Evolutionary conservation across 2,329 filamentous ascomycete species (phyloP).

Genomic region (Thelonectria olida): DNA sequence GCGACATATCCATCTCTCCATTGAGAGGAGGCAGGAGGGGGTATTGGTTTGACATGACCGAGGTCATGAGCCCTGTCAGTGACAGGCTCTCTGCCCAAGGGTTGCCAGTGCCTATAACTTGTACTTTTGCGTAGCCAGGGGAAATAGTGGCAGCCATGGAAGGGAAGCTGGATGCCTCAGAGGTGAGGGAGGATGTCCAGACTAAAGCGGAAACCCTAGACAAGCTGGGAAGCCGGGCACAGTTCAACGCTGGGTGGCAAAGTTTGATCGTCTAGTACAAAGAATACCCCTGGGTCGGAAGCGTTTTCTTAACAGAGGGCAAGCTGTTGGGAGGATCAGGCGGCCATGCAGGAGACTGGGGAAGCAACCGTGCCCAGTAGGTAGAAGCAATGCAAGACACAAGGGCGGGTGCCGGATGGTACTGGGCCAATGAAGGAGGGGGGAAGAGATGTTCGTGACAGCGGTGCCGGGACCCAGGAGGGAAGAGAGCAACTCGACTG

Average conservation of each 20-base stretch:
- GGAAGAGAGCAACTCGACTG: slow-evolving; percentile 6
- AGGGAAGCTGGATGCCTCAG: slow-evolving; percentile 3
- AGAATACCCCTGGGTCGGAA: slow-evolving; percentile 3
- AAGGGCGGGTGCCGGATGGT: slow-evolving; percentile 12
- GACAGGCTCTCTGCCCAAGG: slow-evolving; percentile 22
- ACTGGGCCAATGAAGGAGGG: slow-evolving; percentile 20
- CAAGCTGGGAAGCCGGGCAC: slow-evolving; percentile 2
- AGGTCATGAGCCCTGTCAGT: slow-evolving; percentile 27
- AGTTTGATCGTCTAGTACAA: slow-evolving; percentile 11
- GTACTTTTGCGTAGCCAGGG: slow-evolving; percentile 21
- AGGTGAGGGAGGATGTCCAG: slow-evolving; percentile 1
- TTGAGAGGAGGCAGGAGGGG: slow-evolving; percentile 53
- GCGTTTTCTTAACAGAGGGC: slow-evolving; percentile 12
- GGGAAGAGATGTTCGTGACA: slow-evolving; percentile 14
- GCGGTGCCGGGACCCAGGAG: slow-evolving; percentile 9
- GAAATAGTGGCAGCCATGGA: slow-evolving; percentile 34
- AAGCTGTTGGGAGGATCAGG: slow-evolving; percentile 14
- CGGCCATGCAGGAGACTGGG: slow-evolving; percentile 23
- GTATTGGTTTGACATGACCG: slow-evolving; percentile 60
- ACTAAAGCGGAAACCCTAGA: slow-evolving; percentile 6
- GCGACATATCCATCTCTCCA: slow-evolving; percentile 53
- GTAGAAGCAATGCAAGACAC: slow-evolving; percentile 23
- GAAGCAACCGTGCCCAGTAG: slow-evolving; percentile 23
- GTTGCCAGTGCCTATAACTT: slow-evolving; percentile 15
- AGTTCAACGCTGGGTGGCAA: slow-evolving; percentile 14